These are phyloP conservation scores for Shiraia sp. DNA, from an alignment of 2,329 filamentous ascomycete genomes.

Conservation along the genomic window DNA sequence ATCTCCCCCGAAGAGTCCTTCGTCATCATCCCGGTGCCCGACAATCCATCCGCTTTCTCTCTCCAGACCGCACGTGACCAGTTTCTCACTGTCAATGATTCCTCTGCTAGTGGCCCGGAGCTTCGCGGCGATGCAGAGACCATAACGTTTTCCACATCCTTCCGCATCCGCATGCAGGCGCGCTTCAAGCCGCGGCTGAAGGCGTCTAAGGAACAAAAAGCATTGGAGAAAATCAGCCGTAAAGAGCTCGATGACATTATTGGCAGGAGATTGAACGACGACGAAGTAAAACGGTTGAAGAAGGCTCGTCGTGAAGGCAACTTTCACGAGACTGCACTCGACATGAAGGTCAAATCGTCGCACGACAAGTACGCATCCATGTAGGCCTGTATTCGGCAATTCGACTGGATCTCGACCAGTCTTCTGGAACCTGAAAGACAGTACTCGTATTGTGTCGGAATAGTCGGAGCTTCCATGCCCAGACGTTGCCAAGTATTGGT, in stretches of 20 bases:
- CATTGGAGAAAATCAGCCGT: slow-evolving; percentile 80
- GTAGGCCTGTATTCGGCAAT: slow-evolving; percentile 7
- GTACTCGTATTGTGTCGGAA: neutral
- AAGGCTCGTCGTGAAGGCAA: slow-evolving; percentile 82
- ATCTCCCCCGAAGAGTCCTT: slow-evolving; percentile 85
- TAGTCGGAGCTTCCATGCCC: slow-evolving; percentile 3
- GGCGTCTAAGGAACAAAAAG: slow-evolving; percentile 80
- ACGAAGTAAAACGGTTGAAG: slow-evolving; percentile 84
- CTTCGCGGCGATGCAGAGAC: slow-evolving; percentile 75
- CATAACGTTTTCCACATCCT: slow-evolving; percentile 69
- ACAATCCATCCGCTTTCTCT: slow-evolving; percentile 72
- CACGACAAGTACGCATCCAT: slow-evolving; percentile 50
- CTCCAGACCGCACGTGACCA: slow-evolving; percentile 74
- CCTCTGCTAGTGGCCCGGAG: slow-evolving; percentile 55
- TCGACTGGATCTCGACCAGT: neutral
- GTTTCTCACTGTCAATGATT: slow-evolving; percentile 63
- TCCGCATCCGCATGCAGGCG: slow-evolving; percentile 91
- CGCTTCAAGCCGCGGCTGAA: slow-evolving; percentile 85
- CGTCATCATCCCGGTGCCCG: slow-evolving; percentile 62
- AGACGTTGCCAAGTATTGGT: slow-evolving; percentile 11
- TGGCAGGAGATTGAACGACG: slow-evolving; percentile 75
- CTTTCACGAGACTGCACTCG: slow-evolving; percentile 83
- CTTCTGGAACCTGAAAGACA: neutral
- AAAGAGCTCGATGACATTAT: slow-evolving; percentile 82
- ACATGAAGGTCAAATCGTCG: slow-evolving; percentile 89